Conservation (phyloP, 2,329 filamentous ascomycete species). For the Colletotrichum siamense region DNA sequence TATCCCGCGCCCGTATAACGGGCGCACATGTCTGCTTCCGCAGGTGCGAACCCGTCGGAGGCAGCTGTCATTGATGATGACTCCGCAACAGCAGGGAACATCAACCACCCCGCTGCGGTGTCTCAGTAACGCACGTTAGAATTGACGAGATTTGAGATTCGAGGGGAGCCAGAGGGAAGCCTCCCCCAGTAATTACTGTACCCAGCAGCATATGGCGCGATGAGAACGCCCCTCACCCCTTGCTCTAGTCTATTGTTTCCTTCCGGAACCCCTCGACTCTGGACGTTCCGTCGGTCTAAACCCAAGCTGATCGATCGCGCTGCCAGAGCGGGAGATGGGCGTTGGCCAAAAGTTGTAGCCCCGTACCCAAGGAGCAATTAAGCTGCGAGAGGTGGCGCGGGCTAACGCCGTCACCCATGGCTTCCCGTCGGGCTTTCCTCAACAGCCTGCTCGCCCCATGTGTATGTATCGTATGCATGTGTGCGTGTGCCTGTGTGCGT, state of each 20-base stretch:
- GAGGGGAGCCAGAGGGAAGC: background rate
- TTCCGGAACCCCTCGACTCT: background rate
- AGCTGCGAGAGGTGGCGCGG: constrained; percentile 11
- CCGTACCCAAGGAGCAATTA: background rate
- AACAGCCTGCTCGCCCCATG: background rate
- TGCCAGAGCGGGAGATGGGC: background rate
- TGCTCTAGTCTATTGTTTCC: constrained; percentile 10
- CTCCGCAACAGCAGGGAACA: background rate
- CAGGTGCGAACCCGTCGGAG: background rate
- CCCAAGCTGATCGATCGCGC: background rate
- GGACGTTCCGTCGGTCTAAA: background rate
- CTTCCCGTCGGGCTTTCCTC: background rate
- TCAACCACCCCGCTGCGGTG: background rate
- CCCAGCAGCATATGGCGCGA: background rate
- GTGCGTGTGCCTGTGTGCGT: background rate
- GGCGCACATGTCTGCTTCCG: background rate
- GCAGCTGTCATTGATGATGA: background rate
- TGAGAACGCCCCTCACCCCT: background rate
- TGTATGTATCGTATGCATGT: background rate
- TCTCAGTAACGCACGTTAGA: constrained; percentile 6
- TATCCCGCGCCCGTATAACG: background rate
- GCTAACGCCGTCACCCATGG: constrained; percentile 11
- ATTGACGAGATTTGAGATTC: background rate
- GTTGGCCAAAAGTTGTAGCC: background rate
- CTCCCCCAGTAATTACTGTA: background rate